phyloP scores from a whole-genome alignment of 371 early-diverging fungal species.

The Mortierella polycephala region DNA sequence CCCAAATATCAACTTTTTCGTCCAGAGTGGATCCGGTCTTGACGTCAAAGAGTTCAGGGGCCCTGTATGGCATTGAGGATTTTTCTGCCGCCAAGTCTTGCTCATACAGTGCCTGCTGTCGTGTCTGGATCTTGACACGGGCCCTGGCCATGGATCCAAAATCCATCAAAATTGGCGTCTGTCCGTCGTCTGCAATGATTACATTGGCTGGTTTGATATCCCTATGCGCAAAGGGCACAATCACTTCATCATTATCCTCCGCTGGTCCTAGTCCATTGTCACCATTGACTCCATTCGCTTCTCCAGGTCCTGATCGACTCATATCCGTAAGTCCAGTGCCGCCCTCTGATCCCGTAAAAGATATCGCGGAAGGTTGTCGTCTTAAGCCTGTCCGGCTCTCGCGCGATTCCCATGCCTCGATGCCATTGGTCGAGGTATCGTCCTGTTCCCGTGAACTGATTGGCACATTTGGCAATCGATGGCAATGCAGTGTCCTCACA shows the following conservation, averaged over 20 bases:
- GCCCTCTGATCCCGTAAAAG: constrained; percentile 30
- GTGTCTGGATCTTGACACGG: constrained; percentile 64
- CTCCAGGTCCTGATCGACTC: constrained; percentile 10
- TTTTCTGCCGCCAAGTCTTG: constrained; percentile 83
- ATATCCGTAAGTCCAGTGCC: constrained; percentile 34
- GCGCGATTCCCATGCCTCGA: constrained; percentile 52
- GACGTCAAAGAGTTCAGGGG: constrained; percentile 87
- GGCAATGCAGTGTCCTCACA: constrained; percentile 68
- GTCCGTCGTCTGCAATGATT: constrained; percentile 71
- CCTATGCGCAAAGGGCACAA: constrained; percentile 76
- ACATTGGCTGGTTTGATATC: constrained; percentile 86
- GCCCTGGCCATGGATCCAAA: constrained; percentile 78
- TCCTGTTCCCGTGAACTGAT: constrained; percentile 53
- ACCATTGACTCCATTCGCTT: not conserved
- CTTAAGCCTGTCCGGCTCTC: constrained; percentile 22
- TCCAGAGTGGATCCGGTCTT: constrained; percentile 68
- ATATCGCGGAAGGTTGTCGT: constrained; percentile 32
- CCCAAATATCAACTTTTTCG: constrained; percentile 85
- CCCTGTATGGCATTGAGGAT: constrained; percentile 82
- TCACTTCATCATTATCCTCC: constrained; percentile 41
- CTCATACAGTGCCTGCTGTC: constrained; percentile 71
- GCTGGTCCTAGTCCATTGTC: constrained; percentile 25
- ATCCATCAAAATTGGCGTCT: constrained; percentile 80
- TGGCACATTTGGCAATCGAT: constrained; percentile 60
- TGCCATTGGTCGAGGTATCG: constrained; percentile 26